Evolutionary conservation across 2,329 filamentous ascomycete genomes (phyloP).

Genomic region (Venturia pyrina): DNA sequence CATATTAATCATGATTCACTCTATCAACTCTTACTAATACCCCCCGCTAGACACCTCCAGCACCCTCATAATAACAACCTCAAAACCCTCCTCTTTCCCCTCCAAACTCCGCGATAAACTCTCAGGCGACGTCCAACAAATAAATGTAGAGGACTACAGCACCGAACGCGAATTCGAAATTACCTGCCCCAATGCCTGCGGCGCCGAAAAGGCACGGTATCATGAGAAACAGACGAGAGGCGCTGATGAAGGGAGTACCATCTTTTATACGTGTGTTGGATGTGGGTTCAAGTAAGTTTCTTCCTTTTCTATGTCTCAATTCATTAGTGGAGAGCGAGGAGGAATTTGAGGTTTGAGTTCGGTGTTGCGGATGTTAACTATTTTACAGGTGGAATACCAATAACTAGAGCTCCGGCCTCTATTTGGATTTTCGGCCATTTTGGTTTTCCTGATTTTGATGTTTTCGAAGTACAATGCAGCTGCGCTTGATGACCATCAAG

Average conservation of each 20-base stretch:
- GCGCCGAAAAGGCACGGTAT: slow-evolving; percentile 70
- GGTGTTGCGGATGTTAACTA: background rate
- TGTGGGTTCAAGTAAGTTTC: slow-evolving; percentile 68
- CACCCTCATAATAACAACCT: slow-evolving; percentile 68
- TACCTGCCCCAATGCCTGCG: slow-evolving; percentile 66
- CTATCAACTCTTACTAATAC: background rate
- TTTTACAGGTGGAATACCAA: slow-evolving; percentile 44
- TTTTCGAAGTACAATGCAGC: background rate
- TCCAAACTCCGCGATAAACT: slow-evolving; percentile 77
- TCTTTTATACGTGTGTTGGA: slow-evolving; percentile 73
- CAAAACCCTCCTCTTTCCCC: slow-evolving; percentile 85
- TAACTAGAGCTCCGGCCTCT: slow-evolving; percentile 35
- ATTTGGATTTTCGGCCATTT: background rate
- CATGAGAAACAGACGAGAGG: slow-evolving; percentile 77
- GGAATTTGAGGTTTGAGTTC: background rate
- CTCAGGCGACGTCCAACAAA: slow-evolving; percentile 70
- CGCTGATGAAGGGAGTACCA: slow-evolving; percentile 89
- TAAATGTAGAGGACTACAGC: slow-evolving; percentile 62
- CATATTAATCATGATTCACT: no score
- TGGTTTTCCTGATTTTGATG: no score
- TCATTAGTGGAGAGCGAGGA: background rate
- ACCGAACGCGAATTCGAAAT: slow-evolving; percentile 39
- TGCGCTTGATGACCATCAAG: background rate
- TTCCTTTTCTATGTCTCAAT: slow-evolving; percentile 7
- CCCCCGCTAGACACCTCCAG: slow-evolving; percentile 54